These are phyloP conservation scores for Glonium stellatum DNA, from an alignment of 495 filamentous ascomycete genomes.

Conservation along the genomic window DNA sequence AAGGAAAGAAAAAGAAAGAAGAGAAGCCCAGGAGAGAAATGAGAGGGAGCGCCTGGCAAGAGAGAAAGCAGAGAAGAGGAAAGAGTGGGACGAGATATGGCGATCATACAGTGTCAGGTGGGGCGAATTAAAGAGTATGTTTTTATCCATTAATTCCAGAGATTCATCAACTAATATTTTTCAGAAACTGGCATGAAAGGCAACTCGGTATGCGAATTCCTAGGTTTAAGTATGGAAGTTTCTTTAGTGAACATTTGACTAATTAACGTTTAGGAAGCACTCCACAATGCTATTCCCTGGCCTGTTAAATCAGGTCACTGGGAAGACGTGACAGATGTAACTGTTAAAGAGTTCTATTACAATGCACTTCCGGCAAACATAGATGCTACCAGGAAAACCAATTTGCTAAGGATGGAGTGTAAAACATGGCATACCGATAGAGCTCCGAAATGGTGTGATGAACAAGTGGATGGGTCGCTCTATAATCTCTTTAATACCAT, in stretches of 20 bases:
- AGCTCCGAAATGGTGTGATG: slow-evolving; percentile 1
- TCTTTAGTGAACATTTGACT: neutral
- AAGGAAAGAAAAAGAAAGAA: slow-evolving; percentile 4
- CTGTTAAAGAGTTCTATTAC: slow-evolving; percentile 3
- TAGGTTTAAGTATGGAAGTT: neutral
- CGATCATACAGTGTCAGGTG: slow-evolving; percentile 1
- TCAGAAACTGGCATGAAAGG: neutral
- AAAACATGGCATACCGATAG: slow-evolving; percentile 8
- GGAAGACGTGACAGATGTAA: neutral
- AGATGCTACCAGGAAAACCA: neutral
- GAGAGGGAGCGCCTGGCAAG: slow-evolving; percentile 9
- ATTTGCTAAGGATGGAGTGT: slow-evolving; percentile 7
- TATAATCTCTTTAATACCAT: slow-evolving; percentile 3
- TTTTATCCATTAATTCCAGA: neutral
- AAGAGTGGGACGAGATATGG: slow-evolving; percentile 12
- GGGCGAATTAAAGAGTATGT: slow-evolving; percentile 6
- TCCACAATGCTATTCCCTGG: slow-evolving; percentile 6
- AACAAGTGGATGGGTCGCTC: neutral
- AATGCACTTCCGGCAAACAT: neutral
- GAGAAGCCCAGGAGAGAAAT: slow-evolving; percentile 10
- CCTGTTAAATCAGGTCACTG: slow-evolving; percentile 4
- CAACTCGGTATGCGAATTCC: neutral
- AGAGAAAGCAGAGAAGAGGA: slow-evolving; percentile 6
- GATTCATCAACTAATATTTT: neutral
- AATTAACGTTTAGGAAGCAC: neutral